Evolutionary conservation across 1,284 basidiomycete species (phyloP).

Genomic region (Leccinum brunneo-olivaceum): DNA sequence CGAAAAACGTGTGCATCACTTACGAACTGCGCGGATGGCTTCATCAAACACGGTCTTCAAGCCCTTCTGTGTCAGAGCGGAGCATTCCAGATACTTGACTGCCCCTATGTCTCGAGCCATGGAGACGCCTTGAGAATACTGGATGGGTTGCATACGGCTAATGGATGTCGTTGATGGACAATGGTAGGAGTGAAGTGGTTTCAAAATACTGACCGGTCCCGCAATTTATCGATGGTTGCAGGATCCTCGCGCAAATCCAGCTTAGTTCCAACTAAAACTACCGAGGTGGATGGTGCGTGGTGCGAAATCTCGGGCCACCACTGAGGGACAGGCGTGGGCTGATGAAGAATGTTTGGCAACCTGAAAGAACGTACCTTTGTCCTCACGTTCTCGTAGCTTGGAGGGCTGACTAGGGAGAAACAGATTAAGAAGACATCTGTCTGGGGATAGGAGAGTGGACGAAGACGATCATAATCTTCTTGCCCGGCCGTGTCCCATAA

Average conservation of each 20-base stretch:
- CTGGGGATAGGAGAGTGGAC: slow-evolving; percentile 97
- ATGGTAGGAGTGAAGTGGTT: slow-evolving; percentile 1
- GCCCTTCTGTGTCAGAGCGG: slow-evolving; percentile 95
- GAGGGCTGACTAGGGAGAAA: slow-evolving; percentile 95
- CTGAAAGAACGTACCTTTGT: slow-evolving; percentile 67
- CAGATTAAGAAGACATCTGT: slow-evolving; percentile 99
- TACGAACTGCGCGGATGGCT: slow-evolving; percentile 86
- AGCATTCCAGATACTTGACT: slow-evolving; percentile 96
- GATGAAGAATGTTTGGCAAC: slow-evolving; percentile 3
- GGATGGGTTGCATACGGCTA: slow-evolving; percentile 91
- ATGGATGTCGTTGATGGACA: slow-evolving; percentile 11
- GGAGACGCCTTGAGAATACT: slow-evolving; percentile 83
- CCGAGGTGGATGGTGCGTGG: slow-evolving; percentile 91
- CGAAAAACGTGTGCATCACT: slow-evolving; percentile 35
- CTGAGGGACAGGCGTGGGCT: slow-evolving; percentile 35
- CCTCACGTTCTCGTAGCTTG: slow-evolving; percentile 97
- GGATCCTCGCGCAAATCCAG: slow-evolving; percentile 95
- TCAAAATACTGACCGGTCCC: slow-evolving; percentile 63
- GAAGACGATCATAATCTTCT: slow-evolving; percentile 97
- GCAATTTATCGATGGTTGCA: slow-evolving; percentile 83
- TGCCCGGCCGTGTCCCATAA: slow-evolving; percentile 99
- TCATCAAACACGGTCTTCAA: slow-evolving; percentile 97
- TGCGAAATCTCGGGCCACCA: slow-evolving; percentile 97
- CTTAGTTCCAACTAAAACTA: slow-evolving; percentile 97
- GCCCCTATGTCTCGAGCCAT: slow-evolving; percentile 95